Evolutionary conservation across 192 early-diverging fungal genomes (phyloP).

Genomic region (Podila epicladia): DNA sequence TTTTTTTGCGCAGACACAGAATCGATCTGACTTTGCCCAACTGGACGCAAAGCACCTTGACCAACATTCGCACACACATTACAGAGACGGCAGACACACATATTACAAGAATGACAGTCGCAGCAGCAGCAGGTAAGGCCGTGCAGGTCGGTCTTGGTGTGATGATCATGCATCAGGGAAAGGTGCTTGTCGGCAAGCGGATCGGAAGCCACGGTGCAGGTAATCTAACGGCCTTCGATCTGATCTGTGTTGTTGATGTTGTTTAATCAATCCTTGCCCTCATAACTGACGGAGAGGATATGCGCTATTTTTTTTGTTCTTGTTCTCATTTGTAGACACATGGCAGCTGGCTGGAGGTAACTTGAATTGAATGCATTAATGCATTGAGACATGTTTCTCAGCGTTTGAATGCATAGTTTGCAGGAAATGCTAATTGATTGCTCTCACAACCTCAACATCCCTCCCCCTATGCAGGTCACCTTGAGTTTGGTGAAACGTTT

Average conservation of each 20-base stretch:
- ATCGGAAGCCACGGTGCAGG: constrained; percentile 67
- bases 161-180: constrained; percentile 25
- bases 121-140: constrained; percentile 5
- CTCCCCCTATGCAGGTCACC: constrained; percentile 46
- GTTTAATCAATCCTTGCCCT: too few species aligned
- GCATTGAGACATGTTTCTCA: background rate
- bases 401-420: background rate
- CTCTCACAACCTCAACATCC: background rate
- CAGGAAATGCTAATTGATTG: background rate
- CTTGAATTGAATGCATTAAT: background rate
- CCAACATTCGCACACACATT: too few species aligned
- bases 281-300: too few species aligned
- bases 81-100: too few species aligned
- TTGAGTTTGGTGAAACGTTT: constrained; percentile 64
- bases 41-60: too few species aligned
- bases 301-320: background rate
- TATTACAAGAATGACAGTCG: background rate
- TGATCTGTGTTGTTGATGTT: background rate
- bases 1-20: too few species aligned
- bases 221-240: constrained; percentile 2
- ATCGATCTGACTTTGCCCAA: too few species aligned
- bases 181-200: constrained; percentile 62
- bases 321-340: constrained; percentile 21
- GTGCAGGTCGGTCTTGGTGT: constrained; percentile 48
- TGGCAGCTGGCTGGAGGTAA: constrained; percentile 63